phyloP scores from a whole-genome alignment of 805 yeast species.

The Cyberlindnera xishuangbannaensis region DNA sequence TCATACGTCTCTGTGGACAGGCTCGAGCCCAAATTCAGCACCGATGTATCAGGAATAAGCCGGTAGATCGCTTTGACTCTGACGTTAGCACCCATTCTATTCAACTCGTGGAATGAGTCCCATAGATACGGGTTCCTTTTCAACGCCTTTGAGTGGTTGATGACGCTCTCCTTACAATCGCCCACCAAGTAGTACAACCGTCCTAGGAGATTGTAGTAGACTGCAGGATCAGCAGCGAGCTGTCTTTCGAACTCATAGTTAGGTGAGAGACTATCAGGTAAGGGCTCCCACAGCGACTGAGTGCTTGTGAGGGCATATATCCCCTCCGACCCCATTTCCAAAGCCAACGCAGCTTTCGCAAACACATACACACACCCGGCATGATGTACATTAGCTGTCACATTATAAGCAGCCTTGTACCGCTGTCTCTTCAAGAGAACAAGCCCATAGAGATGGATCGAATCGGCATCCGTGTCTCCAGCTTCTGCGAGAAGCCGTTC shows the following conservation, averaged over 20 bases:
- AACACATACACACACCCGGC: slow-evolving; percentile 73
- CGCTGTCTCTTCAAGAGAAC: slow-evolving; percentile 55
- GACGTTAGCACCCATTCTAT: slow-evolving; percentile 65
- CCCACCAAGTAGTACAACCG: slow-evolving; percentile 55
- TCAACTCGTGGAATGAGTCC: slow-evolving; percentile 78
- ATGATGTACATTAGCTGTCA: slow-evolving; percentile 43
- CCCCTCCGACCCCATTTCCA: slow-evolving; percentile 57
- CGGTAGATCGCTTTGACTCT: slow-evolving; percentile 52
- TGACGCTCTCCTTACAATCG: slow-evolving; percentile 57
- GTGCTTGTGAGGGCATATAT: slow-evolving; percentile 41
- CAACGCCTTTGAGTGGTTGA: slow-evolving; percentile 64
- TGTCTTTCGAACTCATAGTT: slow-evolving; percentile 34
- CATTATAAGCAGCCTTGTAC: slow-evolving; percentile 56
- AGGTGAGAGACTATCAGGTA: slow-evolving; percentile 10
- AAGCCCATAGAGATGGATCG: slow-evolving; percentile 64
- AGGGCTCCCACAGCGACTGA: slow-evolving; percentile 31
- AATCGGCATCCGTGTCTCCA: slow-evolving; percentile 37
- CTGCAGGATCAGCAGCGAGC: slow-evolving; percentile 60
- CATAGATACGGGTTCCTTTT: slow-evolving; percentile 74
- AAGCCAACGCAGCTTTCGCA: slow-evolving; percentile 58
- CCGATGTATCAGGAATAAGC: slow-evolving; percentile 9
- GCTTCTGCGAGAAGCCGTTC: slow-evolving; percentile 72
- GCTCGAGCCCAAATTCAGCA: slow-evolving; percentile 13
- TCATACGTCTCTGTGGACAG: slow-evolving; percentile 6
- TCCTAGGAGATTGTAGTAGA: slow-evolving; percentile 63